Base-by-base conservation (phyloP, 139 green algal genomes). In the Picochlorum sp. region DNA sequence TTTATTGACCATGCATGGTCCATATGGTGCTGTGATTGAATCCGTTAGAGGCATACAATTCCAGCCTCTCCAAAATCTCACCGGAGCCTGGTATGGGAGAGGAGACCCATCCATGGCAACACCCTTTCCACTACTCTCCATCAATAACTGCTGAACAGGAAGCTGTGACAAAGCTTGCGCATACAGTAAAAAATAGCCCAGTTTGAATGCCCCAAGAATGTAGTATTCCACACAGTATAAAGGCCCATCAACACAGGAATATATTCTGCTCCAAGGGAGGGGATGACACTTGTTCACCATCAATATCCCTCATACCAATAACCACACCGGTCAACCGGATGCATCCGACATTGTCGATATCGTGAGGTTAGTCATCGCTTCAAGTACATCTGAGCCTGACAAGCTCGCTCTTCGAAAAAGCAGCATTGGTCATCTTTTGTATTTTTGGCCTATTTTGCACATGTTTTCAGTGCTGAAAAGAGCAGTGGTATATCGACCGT, bases 41-140 rank as follows among this genome's bases (percentile, higher is more conserved):
- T 58, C 86, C 91, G 6, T 73, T 59, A 8, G 14, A 37, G 24
- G 24, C 24, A 28, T 28, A 28, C 24, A 28, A 28, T 99, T 60
- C 94, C 94, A 2, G 94, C 94, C 88, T 99, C 94, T 23, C 94
- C 94, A 83, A 99, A 99, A 73, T 91, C 83, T 98, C 90, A 14
- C 81, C 78, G n/a, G n/a, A 13, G 73, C 70, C 67, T 94, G 82
- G 68, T 91, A 99, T 0, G 85, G 78, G 72, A 98, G 82, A 15
- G 68, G 72, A 18, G 65, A 74, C 51, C 94, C 94, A 65, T 96
- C 79, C 4, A 97, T 91, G 66, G 82, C 79, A 14, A 99, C 94
- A 4, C 94, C 90, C 85, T 99, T 99, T 70, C 94, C 94, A 66
- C 98, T 99, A 71, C 74, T 90, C 82, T 99, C 94, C 94, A 99